Conservation (phyloP, 345 rosid genomes). For the Boechera stricta region DNA sequence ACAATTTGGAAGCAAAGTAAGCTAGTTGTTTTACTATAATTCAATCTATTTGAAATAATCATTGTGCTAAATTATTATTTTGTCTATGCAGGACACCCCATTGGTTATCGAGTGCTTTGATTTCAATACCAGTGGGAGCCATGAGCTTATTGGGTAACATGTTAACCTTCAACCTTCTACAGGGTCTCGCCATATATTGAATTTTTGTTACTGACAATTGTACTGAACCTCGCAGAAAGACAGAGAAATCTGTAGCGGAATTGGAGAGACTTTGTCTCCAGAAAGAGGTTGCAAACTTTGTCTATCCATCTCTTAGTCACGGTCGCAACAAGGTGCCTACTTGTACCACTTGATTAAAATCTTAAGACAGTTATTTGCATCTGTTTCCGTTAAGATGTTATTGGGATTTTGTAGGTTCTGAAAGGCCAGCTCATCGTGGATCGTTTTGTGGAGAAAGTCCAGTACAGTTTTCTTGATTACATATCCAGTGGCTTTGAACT, state of each 20-base stretch:
- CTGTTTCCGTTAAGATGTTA: conserved; percentile 11
- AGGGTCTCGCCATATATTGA: not conserved
- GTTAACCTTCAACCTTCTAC: conserved; percentile 7
- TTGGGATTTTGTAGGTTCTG: conserved; percentile 53
- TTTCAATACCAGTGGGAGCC: conserved; percentile 77
- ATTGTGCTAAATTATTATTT: conserved; percentile 2
- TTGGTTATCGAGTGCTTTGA: conserved; percentile 83
- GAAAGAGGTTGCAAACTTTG: conserved; percentile 56
- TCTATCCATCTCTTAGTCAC: conserved; percentile 46
- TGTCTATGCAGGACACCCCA: conserved; percentile 63
- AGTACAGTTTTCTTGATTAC: conserved; percentile 81
- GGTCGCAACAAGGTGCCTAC: conserved; percentile 67
- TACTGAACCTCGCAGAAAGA: conserved; percentile 52
- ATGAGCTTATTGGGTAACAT: conserved; percentile 69
- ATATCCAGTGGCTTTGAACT: conserved; percentile 82
- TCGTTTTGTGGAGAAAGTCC: conserved; percentile 63
- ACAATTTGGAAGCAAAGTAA: conserved; percentile 87
- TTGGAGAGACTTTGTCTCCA: conserved; percentile 65
- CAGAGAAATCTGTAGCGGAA: conserved; percentile 72
- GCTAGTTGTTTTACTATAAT: conserved; percentile 17
- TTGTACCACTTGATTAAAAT: not conserved
- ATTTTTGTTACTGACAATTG: conserved; percentile 24
- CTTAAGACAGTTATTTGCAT: not conserved
- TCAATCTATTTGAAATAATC: conserved; percentile 4
- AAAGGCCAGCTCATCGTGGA: conserved; percentile 85